Conservation (phyloP, 306 rosid genomes). For the Prosopis cineraria region DNA sequence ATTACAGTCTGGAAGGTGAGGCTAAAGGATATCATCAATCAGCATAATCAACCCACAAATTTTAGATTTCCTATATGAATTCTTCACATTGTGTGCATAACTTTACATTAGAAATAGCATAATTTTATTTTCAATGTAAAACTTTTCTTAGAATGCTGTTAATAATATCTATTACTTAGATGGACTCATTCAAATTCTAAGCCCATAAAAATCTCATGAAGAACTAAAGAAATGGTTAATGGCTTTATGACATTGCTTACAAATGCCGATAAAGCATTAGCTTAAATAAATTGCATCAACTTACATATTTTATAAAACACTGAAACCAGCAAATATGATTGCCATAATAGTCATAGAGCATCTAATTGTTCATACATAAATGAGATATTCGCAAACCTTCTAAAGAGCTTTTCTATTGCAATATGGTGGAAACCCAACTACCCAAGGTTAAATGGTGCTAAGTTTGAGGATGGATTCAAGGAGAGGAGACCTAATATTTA, state of each 20-base stretch:
- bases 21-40: background rate
- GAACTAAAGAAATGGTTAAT: background rate
- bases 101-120: background rate
- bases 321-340: background rate
- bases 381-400: too few species aligned
- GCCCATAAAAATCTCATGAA: too few species aligned
- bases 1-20: background rate
- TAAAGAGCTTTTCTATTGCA: too few species aligned
- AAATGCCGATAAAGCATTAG: background rate
- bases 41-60: background rate
- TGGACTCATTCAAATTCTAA: too few species aligned
- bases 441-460: too few species aligned
- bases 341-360: too few species aligned
- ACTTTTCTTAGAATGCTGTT: background rate
- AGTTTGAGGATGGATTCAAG: too few species aligned
- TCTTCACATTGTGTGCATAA: background rate
- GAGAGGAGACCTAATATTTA: too few species aligned
- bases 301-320: background rate
- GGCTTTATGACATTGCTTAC: too few species aligned
- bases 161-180: background rate
- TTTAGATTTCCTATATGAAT: background rate
- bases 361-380: too few species aligned
- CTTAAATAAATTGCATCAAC: background rate
- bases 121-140: slow-evolving; percentile 4
- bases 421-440: too few species aligned